phyloP scores from a whole-genome alignment of 257 asterid genomes.

The Solanum arcanum region DNA sequence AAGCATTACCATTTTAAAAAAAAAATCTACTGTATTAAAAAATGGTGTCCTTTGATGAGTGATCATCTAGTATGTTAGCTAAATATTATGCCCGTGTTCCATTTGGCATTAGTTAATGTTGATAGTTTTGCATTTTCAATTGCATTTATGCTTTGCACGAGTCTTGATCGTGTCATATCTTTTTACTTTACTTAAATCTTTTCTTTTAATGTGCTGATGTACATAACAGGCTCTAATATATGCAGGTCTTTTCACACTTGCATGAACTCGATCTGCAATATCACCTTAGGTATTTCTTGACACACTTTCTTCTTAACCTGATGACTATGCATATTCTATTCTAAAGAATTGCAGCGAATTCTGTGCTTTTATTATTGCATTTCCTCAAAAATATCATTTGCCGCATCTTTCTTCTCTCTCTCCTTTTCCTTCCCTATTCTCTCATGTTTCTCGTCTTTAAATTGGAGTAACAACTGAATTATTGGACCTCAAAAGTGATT shows the following conservation, averaged over 20 bases:
- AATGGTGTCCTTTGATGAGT: background rate
- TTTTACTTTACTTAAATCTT: background rate
- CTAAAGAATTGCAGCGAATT: background rate
- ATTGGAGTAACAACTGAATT: background rate
- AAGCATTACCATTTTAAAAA: no score
- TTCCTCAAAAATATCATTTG: background rate
- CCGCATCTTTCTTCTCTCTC: background rate
- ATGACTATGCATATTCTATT: background rate
- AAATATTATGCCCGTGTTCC: background rate
- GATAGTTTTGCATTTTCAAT: background rate
- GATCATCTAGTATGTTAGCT: background rate
- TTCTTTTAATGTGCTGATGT: background rate
- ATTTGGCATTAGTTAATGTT: background rate
- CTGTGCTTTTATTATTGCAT: background rate
- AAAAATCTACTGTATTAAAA: background rate
- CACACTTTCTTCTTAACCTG: background rate
- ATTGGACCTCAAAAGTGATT: background rate
- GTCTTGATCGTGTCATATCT: background rate
- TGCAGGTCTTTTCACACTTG: conserved; percentile 94
- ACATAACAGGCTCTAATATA: conserved; percentile 3
- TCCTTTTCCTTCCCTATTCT: background rate
- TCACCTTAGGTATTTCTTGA: conserved; percentile 73
- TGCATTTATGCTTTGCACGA: background rate
- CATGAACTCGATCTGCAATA: conserved; percentile 87
- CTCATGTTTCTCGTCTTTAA: background rate